Percentiles rank a stretch among this genome's conserved stretches.
These are phyloP conservation scores for Colletotrichum phormii DNA, from an alignment of 2,329 filamentous ascomycete species.

Conservation along the genomic window DNA sequence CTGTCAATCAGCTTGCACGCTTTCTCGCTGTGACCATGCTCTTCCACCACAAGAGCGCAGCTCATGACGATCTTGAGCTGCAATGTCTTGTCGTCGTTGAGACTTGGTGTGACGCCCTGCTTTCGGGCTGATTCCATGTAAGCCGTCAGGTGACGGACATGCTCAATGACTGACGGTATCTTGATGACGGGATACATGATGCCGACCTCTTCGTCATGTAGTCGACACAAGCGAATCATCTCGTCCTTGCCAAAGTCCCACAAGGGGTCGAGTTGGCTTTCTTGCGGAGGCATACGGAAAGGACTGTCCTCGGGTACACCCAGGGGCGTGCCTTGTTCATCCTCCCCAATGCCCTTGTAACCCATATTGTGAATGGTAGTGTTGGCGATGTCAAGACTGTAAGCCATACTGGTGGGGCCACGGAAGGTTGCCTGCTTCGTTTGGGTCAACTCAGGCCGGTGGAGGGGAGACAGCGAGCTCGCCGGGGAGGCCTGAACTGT, in stretches of 20 bases:
- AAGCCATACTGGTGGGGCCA: constrained; percentile 86
- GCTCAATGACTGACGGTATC: constrained; percentile 76
- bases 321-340: constrained; percentile 64
- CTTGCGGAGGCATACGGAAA: constrained; percentile 22
- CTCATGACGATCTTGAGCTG: constrained; percentile 88
- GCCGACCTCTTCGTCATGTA: constrained; percentile 91
- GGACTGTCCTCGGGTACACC: constrained; percentile 17
- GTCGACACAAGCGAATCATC: constrained; percentile 79
- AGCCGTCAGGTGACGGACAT: constrained; percentile 76
- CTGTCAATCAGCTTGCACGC: constrained; percentile 80
- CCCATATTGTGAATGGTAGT: constrained; percentile 91
- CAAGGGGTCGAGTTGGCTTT: constrained; percentile 72
- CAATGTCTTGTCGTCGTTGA: constrained; percentile 68
- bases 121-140: constrained; percentile 72
- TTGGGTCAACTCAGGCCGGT: constrained; percentile 58
- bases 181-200: constrained; percentile 91
- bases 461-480: constrained; percentile 56
- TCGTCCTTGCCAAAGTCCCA: constrained; percentile 84
- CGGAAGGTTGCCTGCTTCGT: constrained; percentile 76
- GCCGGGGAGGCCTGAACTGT: constrained; percentile 56
- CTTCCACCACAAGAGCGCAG: constrained; percentile 81
- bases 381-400: constrained; percentile 88
- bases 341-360: constrained; percentile 74
- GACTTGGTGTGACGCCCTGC: constrained; percentile 46
- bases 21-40: constrained; percentile 80